Evolutionary conservation across 192 early-diverging fungal genomes (phyloP), one percentile per base, ranked within the genome.

Genomic region (Backusella australiensis): DNA sequence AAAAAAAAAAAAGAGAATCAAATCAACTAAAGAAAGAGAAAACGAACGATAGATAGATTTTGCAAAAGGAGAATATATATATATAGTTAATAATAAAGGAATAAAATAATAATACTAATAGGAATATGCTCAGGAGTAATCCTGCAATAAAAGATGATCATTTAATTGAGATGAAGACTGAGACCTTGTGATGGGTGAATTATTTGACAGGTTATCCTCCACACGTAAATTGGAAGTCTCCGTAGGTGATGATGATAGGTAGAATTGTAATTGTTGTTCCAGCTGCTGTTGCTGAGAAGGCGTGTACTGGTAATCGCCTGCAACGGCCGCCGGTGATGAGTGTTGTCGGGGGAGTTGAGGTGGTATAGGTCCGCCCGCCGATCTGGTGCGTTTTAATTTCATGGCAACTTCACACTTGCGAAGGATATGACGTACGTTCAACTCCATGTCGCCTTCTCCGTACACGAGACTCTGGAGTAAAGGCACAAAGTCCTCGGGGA

Each of bases 401-500:
- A 89, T 83, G 7, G 85, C 72, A 32, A 83, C 83, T 74, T 88
- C 87, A 74, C 87, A 90, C 23, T 84, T 76, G 71, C 87, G 88
- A 44, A 90, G 69, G 69, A 90, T 86, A 72, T 88, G 84, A 72
- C 85, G 82, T 17, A 86, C 81, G 0, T 86, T 88, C 8, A 90
- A 73, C 63, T 84, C 87, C 41, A 83, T 83, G 3, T 82, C 80
- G 15, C 82, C 81, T 63, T 82, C 85, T 9, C 80, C 83, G 59
- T 86, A 79, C 19, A 82, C 80, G 65, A 86, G 80, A 36, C 85
- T 86, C 34, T 83, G 80, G 5, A 89, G 72, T 26, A 89, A 80
- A 12, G 87, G 83, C 0, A 82, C 82, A 67, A 89, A 77, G 75
- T 89, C 87, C 73, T 88, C 86, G 5, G 88, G 88, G 4, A 89